Base-by-base conservation (phyloP, 129 eudicot species). In the Daucus carota region DNA sequence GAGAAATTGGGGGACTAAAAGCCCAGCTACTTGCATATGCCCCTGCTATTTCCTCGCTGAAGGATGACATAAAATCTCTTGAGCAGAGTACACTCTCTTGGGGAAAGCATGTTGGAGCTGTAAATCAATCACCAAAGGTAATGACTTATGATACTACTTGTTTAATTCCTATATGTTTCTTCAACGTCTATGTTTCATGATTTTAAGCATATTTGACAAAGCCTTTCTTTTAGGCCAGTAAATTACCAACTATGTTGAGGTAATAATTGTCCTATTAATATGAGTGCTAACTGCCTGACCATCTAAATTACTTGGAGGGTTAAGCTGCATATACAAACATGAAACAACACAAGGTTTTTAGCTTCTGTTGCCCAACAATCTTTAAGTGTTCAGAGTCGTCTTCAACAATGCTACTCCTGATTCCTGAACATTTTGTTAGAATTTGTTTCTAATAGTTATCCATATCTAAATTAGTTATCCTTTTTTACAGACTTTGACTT, bases 11-110 rank as follows among this genome's bases (percentile, higher is more conserved):
- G 72, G 93, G 81, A 10, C 84, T 91, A 31, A 86, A 80, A 72
- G 79, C 88, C 28, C 92, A 91, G 83, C 77, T 94, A 77, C 73
- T 65, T 73, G 91, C 93, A 59, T 94, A 88, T 82, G 79, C 76
- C 72, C 96, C 96, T 8, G 82, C 85, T 42, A 83, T 94, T 12
- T 86, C 74, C 76, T 85, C 92, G 42, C 80, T 94, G 47, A 86
- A 80, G 57, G 87, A 85, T 47, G 88, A 86, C 78, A 62, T 94
- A 40, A 78, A 84, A 32, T 83, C 92, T 48, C 92, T 94, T 42
- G 99, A 94, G 76, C 80, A 75, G 18, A 91, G 77, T 84, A 81
- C 88, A 11, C 80, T 86, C 67, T 81, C 84, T 72, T 80, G 81
- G 77, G 68, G 83, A 36, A 86, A 84, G 85, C 81, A 84, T 62